Evolutionary conservation across 352 stramenopile genomes (phyloP).

Genomic region (Saprolegnia diclina): DNA sequence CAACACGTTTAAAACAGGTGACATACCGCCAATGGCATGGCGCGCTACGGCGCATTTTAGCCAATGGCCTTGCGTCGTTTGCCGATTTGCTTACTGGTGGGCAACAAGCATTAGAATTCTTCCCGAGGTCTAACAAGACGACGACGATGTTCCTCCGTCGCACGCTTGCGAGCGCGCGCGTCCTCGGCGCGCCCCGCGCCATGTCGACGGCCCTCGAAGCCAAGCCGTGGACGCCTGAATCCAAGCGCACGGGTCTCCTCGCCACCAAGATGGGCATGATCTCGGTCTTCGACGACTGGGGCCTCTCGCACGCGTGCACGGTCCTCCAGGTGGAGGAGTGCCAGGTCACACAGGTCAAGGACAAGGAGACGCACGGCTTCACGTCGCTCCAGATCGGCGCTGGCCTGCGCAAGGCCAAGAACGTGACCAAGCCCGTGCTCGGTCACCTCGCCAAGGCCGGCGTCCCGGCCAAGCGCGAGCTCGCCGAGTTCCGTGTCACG

Average conservation of each 20-base stretch:
- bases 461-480: slow-evolving; percentile 89
- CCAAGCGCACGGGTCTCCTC: slow-evolving; percentile 84
- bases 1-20: neutral
- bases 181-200: slow-evolving; percentile 11
- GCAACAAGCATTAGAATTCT: slow-evolving; percentile 15
- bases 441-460: slow-evolving; percentile 90
- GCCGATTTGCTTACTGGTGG: neutral
- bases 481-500: slow-evolving; percentile 94
- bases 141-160: slow-evolving; percentile 24
- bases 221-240: slow-evolving; percentile 60
- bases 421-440: slow-evolving; percentile 90
- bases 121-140: slow-evolving; percentile 1
- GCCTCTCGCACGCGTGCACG: slow-evolving; percentile 94
- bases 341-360: slow-evolving; percentile 96
- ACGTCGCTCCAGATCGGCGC: slow-evolving; percentile 94
- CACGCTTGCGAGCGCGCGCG: slow-evolving; percentile 7
- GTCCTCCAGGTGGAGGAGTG: slow-evolving; percentile 89
- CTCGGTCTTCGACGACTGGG: slow-evolving; percentile 97
- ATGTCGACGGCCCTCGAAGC: slow-evolving; percentile 23
- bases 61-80: neutral
- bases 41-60: neutral
- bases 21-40: neutral
- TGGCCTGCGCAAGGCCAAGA: slow-evolving; percentile 94
- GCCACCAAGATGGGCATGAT: slow-evolving; percentile 99
- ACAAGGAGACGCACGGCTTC: slow-evolving; percentile 90